phyloP scores from a whole-genome alignment of 78 protist genomes.

The Dictyostelium purpureum region DNA sequence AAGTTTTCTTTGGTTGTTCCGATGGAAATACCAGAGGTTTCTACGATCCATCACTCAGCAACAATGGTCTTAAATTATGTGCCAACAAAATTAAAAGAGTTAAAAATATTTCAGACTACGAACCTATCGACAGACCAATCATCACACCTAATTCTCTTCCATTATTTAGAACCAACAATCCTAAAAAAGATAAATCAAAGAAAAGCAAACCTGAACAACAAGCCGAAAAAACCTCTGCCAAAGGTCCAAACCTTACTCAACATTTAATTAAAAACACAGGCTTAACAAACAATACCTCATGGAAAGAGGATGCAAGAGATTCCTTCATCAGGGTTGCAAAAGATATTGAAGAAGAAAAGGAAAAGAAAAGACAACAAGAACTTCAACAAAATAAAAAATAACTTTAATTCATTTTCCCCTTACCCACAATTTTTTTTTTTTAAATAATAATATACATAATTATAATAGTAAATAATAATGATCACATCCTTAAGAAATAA shows the following conservation, averaged over 20 bases:
- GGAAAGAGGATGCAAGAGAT: conserved; percentile 70
- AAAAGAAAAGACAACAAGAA: background rate
- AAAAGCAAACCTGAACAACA: conserved; percentile 1
- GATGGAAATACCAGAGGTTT: conserved; percentile 62
- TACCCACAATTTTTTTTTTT: too few relatives aligned
- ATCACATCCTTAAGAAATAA: too few relatives aligned
- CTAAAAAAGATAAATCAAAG: background rate
- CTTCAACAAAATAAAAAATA: background rate
- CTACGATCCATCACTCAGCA: conserved; percentile 41
- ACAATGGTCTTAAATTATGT: conserved; percentile 42
- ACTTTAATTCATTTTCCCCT: too few relatives aligned
- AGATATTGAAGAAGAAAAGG: background rate
- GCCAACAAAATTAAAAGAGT: conserved; percentile 63
- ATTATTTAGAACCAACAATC: conserved; percentile 21
- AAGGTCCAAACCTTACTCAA: conserved; percentile 48
- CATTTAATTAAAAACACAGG: conserved; percentile 32
- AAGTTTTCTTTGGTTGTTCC: conserved; percentile 79
- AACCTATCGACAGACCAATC: conserved; percentile 59
- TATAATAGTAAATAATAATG: too few relatives aligned
- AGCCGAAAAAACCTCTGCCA: background rate
- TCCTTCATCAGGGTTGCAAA: conserved; percentile 25
- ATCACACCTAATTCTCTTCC: conserved; percentile 84
- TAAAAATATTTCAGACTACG: conserved; percentile 45
- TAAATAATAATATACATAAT: too few relatives aligned
- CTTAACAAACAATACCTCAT: background rate